Base-by-base conservation (phyloP, 139 green algal species). In the Chlamydomonas schloesseri region DNA sequence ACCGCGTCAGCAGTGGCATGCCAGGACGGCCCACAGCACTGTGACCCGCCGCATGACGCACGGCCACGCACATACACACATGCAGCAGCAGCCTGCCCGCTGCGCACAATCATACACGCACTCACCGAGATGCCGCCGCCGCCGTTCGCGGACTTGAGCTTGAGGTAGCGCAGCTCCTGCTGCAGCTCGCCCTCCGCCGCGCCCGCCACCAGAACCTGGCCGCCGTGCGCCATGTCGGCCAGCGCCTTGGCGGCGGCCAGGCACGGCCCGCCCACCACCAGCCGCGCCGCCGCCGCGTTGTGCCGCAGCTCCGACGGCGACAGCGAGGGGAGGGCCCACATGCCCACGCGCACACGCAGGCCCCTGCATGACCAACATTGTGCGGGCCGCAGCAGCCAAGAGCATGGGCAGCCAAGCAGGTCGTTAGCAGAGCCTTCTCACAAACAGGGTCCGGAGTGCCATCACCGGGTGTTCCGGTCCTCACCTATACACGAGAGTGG, bases 191-290 rank as follows among this genome's bases (percentile, higher is more conserved):
- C 76, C 36, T 73, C 26, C 3, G 76, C 76, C 33, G 14, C 26
- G 17, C 42, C 60, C 21, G 21, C 42, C 76, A 83, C 18, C 37
- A 83, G 10, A 60, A 83, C 76, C 34, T 83, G 76, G 26, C 76
- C 76, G 36, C 76, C 76, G 60, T 72, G 37, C 36, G 58, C 76
- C 76, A 83, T 55, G 76, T 83, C 76, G 37, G 76, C 76, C 60
- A 83, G 23, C 42, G 60, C 60, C 42, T 83, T 83, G 60, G 20
- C 37, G 17, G 76, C 57, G 36, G 60, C 76, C 57, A 83, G n/a
- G 37, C 60, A 62, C 8, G 76, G 60, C 60, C 76, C 76, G 42
- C 76, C 76, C 33, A 73, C 57, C 60, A 83, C 76, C 60, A 73
- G 72, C 37, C 76, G 76, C 57, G 76, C 76, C 11, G 76, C 58